phyloP scores from a whole-genome alignment of 495 filamentous ascomycete genomes.

The Hypoxylon intermedium region DNA sequence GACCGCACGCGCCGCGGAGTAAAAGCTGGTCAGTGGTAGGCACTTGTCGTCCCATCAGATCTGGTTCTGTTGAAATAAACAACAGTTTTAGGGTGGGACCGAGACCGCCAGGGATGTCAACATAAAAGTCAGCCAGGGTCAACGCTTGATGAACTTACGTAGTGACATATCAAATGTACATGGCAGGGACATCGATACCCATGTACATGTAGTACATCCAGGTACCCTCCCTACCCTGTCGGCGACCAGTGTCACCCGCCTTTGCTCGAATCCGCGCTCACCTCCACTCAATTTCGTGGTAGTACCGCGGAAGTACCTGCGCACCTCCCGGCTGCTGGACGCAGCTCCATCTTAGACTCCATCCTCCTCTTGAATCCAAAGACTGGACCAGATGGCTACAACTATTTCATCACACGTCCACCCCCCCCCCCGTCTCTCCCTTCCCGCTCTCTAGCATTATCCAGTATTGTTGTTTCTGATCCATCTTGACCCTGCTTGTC shows the following conservation, averaged over 20 bases:
- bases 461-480: constrained; percentile 44
- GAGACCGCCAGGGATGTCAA: no score
- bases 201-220: constrained; percentile 23
- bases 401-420: constrained; percentile 43
- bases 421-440: constrained; percentile 46
- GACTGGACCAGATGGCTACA: no score
- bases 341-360: constrained; percentile 37
- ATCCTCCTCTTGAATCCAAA: no score
- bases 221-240: constrained; percentile 33
- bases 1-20: no score
- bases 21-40: no score
- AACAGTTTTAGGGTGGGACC: no score
- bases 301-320: constrained; percentile 42
- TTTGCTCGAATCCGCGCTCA: constrained; percentile 35
- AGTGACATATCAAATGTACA: no score
- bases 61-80: no score
- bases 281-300: constrained; percentile 42
- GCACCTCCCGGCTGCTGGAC: constrained; percentile 40
- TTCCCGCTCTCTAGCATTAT: constrained; percentile 45
- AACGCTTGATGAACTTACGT: no score
- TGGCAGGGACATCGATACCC: constrained; percentile 22
- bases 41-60: no score
- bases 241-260: constrained; percentile 42
- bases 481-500: constrained; percentile 45
- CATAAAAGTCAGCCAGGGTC: no score